Evolutionary conservation across 1,284 basidiomycete species (phyloP).

Genomic region (Bjerkandera adusta): DNA sequence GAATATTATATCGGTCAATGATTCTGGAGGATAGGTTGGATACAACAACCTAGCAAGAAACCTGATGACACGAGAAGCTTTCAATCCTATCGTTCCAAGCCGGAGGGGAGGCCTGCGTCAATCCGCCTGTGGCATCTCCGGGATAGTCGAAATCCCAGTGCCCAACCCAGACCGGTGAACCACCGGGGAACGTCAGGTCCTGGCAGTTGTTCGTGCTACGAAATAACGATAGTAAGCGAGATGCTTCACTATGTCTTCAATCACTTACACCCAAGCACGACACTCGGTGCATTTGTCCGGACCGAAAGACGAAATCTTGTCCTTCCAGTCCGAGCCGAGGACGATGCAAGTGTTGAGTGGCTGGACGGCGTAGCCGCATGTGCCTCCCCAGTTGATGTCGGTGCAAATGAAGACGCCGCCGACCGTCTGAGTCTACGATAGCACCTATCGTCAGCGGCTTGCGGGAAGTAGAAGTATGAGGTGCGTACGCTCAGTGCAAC

Average conservation of each 20-base stretch:
- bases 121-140: constrained; percentile 12
- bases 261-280: no score
- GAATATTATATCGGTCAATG: no score
- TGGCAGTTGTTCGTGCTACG: no score
- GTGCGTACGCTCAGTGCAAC: no score
- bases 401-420: constrained; percentile 17
- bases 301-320: constrained; percentile 8
- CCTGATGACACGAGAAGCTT: constrained; percentile 10
- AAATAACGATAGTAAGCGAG: no score
- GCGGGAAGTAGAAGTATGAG: no score
- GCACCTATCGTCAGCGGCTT: no score
- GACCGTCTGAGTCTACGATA: no score
- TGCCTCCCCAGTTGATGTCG: constrained; percentile 15
- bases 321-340: constrained; percentile 10
- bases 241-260: no score
- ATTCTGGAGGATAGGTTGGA: no score
- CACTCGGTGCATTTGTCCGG: constrained; percentile 10
- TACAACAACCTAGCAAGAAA: no score
- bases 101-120: neutral
- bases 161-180: neutral
- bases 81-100: constrained; percentile 8
- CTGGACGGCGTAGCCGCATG: constrained; percentile 11
- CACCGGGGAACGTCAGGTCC: neutral
- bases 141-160: constrained; percentile 12
- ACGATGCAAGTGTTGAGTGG: constrained; percentile 8